Evolutionary conservation across 768 basidiomycete genomes (phyloP).

Genomic region (Dacryopinax primogenitus): DNA sequence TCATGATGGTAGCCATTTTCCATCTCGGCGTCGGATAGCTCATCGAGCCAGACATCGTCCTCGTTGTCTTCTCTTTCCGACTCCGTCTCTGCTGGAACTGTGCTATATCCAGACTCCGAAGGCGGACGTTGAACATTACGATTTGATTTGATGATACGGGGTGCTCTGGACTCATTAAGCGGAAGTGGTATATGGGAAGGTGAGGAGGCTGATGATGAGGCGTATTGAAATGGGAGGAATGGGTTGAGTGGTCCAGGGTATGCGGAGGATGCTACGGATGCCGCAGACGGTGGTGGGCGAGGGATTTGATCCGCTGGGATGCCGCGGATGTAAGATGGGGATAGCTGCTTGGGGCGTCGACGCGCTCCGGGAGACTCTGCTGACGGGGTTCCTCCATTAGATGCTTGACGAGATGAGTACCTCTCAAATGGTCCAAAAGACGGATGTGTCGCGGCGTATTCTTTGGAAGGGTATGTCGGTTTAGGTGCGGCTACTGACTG

Average conservation of each 20-base stretch:
- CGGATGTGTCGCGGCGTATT: not conserved
- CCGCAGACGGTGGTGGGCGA: not conserved
- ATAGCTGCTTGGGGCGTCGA: not conserved
- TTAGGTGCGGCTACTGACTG: not conserved
- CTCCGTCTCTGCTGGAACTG: constrained; percentile 10
- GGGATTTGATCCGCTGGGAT: not conserved
- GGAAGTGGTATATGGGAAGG: constrained; percentile 14
- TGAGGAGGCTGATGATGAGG: constrained; percentile 10
- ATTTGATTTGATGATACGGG: not conserved
- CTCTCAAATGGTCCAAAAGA: not conserved
- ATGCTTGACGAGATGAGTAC: not conserved
- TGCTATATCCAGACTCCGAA: constrained; percentile 11
- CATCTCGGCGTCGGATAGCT: constrained; percentile 13
- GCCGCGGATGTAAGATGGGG: not conserved
- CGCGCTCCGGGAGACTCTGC: not conserved
- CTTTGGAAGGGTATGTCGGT: not conserved
- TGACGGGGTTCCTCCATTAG: not conserved
- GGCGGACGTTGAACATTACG: constrained; percentile 5
- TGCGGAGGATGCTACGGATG: not conserved
- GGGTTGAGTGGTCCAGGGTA: constrained; percentile 15
- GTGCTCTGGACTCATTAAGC: not conserved
- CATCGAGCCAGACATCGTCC: constrained; percentile 16
- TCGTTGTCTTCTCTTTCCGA: constrained; percentile 15
- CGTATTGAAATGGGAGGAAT: constrained; percentile 13
- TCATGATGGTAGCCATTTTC: constrained; percentile 13